Evolutionary conservation across 192 early-diverging fungal genomes (phyloP), one percentile per base, ranked within the genome.

Genomic region (Coemansia asiatica): DNA sequence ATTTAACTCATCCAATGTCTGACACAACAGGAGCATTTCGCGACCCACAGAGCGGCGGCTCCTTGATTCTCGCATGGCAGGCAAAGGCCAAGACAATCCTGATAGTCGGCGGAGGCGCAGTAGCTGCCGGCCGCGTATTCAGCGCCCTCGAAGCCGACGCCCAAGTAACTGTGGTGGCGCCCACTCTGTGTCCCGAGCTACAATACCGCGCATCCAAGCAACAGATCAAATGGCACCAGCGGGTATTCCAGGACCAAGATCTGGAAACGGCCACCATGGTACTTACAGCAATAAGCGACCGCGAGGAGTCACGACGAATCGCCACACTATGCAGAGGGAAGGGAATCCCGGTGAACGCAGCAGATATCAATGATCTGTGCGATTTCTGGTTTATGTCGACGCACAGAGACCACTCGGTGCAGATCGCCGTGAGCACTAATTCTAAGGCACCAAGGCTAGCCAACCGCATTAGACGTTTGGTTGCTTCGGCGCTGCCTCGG

Each of bases 351-450:
- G 92, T 95, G 25, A 95, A 97, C 67, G 92, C 92, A 21, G 94
- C 95, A 0, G 95, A 95, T 67, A 90, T 95, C 28, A 94, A 94
- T 21, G 88, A 89, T 10, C 69, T 92, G 63, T 97, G 94, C 69
- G 92, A 95, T 64, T 97, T 97, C 77, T 95, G 90, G 77, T 95
- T 97, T 76, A 92, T 94, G 81, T 91, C 91, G 29, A 89, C 89
- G 23, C 87, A 91, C 68, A 75, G 91, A 21, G 91, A 94, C 57
- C 87, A 89, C 59, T 88, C 90, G 36, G 80, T 95, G n/a, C 94
- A 96, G 69, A 87, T 97, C 61, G 92, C 90, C 4, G 90, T 97
- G 16, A 91, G 90, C 28, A 94, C 94, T 2, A 93, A 93, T 57
- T 93, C 92, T 0, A 87, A 92, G 66, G 94, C 92, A 15, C 95